phyloP scores from a whole-genome alignment of 2,329 filamentous ascomycete genomes.

The Periconia digitata region DNA sequence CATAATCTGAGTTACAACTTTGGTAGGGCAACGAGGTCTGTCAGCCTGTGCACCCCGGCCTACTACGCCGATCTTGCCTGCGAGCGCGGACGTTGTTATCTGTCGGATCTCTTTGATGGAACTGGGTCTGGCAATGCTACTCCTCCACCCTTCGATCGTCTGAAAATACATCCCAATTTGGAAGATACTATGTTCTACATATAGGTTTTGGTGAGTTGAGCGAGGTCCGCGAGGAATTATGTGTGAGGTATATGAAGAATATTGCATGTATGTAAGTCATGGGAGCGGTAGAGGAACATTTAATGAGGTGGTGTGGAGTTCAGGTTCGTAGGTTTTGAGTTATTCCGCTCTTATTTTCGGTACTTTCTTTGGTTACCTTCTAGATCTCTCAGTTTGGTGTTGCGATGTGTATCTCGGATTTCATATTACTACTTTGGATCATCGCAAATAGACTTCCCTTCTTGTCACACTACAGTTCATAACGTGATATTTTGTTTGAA shows the following conservation, averaged over 20 bases:
- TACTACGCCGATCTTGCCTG: constrained; percentile 89
- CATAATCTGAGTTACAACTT: constrained; percentile 81
- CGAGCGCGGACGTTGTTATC: constrained; percentile 71
- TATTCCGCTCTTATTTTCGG: too few species aligned
- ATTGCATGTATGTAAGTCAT: not conserved
- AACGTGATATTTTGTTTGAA: too few species aligned
- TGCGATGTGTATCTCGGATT: too few species aligned
- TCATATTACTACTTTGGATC: too few species aligned
- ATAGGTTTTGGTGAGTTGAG: constrained; percentile 7
- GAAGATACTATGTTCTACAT: constrained; percentile 21
- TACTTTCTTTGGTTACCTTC: too few species aligned
- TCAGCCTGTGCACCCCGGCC: constrained; percentile 80
- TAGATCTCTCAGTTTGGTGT: too few species aligned
- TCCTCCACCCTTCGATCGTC: constrained; percentile 5
- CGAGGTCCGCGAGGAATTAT: too few species aligned
- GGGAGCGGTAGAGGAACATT: too few species aligned
- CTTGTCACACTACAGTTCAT: too few species aligned
- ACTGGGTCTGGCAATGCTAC: constrained; percentile 3
- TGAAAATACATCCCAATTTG: constrained; percentile 16
- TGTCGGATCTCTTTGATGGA: constrained; percentile 40
- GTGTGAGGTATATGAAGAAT: not conserved
- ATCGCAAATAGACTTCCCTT: too few species aligned
- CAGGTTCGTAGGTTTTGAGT: too few species aligned
- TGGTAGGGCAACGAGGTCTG: constrained; percentile 79
- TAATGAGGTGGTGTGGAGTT: too few species aligned